Base-by-base conservation (phyloP, 768 basidiomycete genomes). In the Kwoniella heveanensis region DNA sequence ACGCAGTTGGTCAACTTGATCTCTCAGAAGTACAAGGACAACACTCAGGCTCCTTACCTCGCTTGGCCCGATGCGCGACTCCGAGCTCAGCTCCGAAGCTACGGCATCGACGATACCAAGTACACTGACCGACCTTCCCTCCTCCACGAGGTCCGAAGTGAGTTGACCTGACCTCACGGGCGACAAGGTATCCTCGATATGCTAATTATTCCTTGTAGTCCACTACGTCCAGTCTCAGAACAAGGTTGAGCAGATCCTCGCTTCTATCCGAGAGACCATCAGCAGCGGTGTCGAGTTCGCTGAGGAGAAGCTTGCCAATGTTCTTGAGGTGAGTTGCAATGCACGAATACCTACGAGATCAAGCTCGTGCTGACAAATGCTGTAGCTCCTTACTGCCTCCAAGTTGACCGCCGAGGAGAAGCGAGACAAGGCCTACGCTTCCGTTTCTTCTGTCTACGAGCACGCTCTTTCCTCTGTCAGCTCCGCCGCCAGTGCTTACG, bases 51-150 rank as follows among this genome's bases (percentile, higher is more conserved):
- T n/a, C 77, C 77, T 1, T 96, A 95, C 80, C 82, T 94, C 54
- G 84, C 85, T 10, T 98, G 95, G 95, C 90, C 91, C 13, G 94
- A 97, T 73, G 90, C 93, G 2, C 85, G 94, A 30, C 86, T 98
- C 26, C 88, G 93, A 50, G 92, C 90, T 1, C 96, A 90, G 80
- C 85, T 97, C 21, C 85, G 92, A 48, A 86, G 90, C 73, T 85
- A 86, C 67, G 89, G 88, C 53, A 73, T 95, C 27, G 82, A 84
- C 65, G 91, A 94, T 70, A 83, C 83, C n/a, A 82, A 83, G 53
- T 82, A 90, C 46, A 69, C 81, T 10, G 69, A 75, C 53, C 86
- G 92, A 36, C 86, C 90, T 0, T 88, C 88, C n/a, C 85, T 96
- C 21, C 84, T 98, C 29, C 79, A 82, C 63, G 80, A 82, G 64